Evolutionary conservation across 495 filamentous ascomycete genomes (phyloP).

Genomic region (Jackrogersella minutella): DNA sequence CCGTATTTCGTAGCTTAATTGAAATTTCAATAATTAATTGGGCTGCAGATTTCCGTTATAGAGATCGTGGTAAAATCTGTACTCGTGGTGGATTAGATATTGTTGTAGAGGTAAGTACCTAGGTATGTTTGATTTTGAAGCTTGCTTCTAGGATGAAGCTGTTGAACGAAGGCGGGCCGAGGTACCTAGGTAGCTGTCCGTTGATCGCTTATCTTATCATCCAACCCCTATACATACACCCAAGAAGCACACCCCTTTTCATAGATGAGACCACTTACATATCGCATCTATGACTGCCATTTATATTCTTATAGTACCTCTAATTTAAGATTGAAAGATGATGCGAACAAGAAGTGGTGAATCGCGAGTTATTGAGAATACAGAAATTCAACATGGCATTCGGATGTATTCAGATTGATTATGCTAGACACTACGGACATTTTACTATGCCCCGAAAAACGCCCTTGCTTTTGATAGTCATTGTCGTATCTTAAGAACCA

Average conservation of each 20-base stretch:
- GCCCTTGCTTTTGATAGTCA: constrained; percentile 30
- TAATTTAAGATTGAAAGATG: too few species aligned
- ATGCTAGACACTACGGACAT: constrained; percentile 14
- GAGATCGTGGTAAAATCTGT: background rate
- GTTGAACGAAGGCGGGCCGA: constrained; percentile 17
- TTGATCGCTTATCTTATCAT: constrained; percentile 23
- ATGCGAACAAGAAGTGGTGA: too few species aligned
- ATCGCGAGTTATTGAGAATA: too few species aligned
- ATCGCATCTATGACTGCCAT: background rate
- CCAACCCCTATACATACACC: background rate
- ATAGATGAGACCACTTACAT: background rate
- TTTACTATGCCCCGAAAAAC: constrained; percentile 23
- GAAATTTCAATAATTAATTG: background rate
- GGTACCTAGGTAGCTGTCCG: background rate
- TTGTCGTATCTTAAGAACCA: constrained; percentile 20
- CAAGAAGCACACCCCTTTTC: background rate
- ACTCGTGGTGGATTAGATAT: background rate
- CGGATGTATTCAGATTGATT: constrained; percentile 4
- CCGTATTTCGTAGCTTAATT: background rate
- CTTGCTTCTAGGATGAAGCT: too few species aligned
- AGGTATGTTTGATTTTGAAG: too few species aligned
- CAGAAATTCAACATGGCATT: too few species aligned
- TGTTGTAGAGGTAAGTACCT: constrained; percentile 2
- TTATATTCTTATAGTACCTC: background rate
- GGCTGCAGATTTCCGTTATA: background rate